Evolutionary conservation across 2,329 filamentous ascomycete genomes (phyloP).

Genomic region (Nakataea oryzae): DNA sequence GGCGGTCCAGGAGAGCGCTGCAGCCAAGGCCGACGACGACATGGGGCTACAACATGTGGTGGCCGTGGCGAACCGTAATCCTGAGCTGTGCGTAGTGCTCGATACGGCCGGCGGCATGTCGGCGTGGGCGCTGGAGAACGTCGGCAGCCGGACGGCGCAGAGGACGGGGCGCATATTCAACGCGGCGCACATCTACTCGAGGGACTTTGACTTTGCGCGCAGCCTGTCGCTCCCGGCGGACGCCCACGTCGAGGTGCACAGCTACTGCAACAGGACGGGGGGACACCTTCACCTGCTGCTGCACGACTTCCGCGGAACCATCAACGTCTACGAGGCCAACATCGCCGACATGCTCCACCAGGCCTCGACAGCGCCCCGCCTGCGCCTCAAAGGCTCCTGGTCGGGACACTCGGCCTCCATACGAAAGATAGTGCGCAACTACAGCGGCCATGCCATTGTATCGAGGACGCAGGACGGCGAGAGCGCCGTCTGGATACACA

Average conservation of each 20-base stretch:
- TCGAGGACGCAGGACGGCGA: constrained; percentile 73
- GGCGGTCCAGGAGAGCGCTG: constrained; percentile 53
- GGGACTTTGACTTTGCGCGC: constrained; percentile 33
- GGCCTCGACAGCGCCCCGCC: constrained; percentile 42
- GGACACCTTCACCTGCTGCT: constrained; percentile 63
- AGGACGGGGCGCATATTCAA: constrained; percentile 55
- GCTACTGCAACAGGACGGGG: constrained; percentile 56
- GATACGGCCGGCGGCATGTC: constrained; percentile 82
- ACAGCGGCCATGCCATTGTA: constrained; percentile 67
- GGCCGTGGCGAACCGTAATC: constrained; percentile 71
- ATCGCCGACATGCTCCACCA: constrained; percentile 76
- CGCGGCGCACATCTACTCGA: constrained; percentile 63
- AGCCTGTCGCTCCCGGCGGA: constrained; percentile 13
- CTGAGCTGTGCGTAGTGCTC: constrained; percentile 79
- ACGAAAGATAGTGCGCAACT: constrained; percentile 79
- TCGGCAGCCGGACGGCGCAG: constrained; percentile 35
- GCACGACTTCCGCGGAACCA: constrained; percentile 76
- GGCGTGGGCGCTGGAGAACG: constrained; percentile 84
- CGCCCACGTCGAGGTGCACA: constrained; percentile 50
- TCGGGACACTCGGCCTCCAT: constrained; percentile 75
- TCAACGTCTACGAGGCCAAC: constrained; percentile 71
- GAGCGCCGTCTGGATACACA: constrained; percentile 73
- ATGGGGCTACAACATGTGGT: constrained; percentile 75
- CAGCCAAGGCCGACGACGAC: constrained; percentile 46
- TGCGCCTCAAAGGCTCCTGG: constrained; percentile 59